These are phyloP conservation scores for Pythium sp. DNA, from an alignment of 352 stramenopile genomes.

Conservation along the genomic window DNA sequence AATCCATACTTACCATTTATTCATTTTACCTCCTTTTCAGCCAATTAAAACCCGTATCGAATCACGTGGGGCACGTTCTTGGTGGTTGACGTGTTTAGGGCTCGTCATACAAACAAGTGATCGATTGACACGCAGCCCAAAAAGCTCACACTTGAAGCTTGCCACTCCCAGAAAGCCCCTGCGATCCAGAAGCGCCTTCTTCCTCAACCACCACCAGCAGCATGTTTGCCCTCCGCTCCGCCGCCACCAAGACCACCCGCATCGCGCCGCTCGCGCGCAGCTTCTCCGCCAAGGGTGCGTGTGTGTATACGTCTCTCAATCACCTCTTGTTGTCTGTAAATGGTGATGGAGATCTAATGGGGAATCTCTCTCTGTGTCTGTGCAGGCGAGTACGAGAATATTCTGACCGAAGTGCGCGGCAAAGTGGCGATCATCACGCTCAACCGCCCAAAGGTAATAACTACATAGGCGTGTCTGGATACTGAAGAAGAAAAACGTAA, in stretches of 20 bases:
- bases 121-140: neutral
- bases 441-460: conserved; percentile 92
- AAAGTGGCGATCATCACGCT: conserved; percentile 95
- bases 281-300: conserved; percentile 56
- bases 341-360: neutral
- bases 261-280: conserved; percentile 33
- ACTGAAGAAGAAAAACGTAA: too few species aligned
- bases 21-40: too few species aligned
- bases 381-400: conserved; percentile 83
- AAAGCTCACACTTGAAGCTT: neutral
- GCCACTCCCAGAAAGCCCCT: conserved; percentile 23
- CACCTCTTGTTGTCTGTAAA: neutral
- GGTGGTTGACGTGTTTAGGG: neutral
- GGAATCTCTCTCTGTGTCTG: neutral
- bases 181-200: neutral
- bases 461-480: neutral
- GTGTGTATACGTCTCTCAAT: neutral
- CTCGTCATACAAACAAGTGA: neutral
- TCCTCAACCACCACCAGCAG: neutral
- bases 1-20: too few species aligned
- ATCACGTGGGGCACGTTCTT: neutral
- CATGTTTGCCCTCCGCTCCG: conserved; percentile 56
- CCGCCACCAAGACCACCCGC: conserved; percentile 15
- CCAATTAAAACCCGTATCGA: neutral
- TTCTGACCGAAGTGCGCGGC: conserved; percentile 80